Conservation (phyloP, 2,329 filamentous ascomycete genomes). For the Neofusicoccum kwambonambiense region DNA sequence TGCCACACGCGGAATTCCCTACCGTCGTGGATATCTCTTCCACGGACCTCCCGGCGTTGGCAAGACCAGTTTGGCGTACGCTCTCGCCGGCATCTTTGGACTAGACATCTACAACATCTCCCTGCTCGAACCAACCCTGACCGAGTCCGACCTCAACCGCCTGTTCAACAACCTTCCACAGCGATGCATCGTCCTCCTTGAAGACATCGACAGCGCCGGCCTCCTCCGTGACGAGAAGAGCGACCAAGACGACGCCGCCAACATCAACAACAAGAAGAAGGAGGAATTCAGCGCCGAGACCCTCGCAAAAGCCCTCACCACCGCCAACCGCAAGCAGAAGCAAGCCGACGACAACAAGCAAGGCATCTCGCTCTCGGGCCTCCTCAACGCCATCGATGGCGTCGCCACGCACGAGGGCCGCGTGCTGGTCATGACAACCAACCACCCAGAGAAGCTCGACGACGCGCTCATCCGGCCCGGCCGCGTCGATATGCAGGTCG, state of each 20-base stretch:
- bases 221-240: constrained; percentile 37
- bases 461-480: constrained; percentile 72
- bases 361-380: constrained; percentile 71
- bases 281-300: constrained; percentile 23
- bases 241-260: constrained; percentile 24
- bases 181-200: constrained; percentile 47
- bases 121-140: constrained; percentile 67
- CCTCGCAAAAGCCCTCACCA: constrained; percentile 21
- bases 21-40: constrained; percentile 77
- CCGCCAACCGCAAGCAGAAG: constrained; percentile 14
- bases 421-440: constrained; percentile 80
- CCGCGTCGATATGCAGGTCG: constrained; percentile 66
- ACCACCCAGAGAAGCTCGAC: constrained; percentile 71
- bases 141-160: constrained; percentile 59
- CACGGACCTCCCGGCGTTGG: constrained; percentile 76
- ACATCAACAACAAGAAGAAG: constrained; percentile 14
- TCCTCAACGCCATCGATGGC: constrained; percentile 82
- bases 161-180: constrained; percentile 45
- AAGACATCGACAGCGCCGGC: constrained; percentile 50
- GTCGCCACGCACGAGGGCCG: constrained; percentile 77
- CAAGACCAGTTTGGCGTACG: constrained; percentile 53
- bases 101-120: constrained; percentile 47
- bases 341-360: constrained; percentile 28
- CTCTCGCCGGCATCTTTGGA: constrained; percentile 49
- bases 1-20: constrained; percentile 77